A percentile compares a stretch with the other conserved stretches of the same genome.
phyloP scores from a whole-genome alignment of 2,329 filamentous ascomycete genomes.

The Alternaria sp. region DNA sequence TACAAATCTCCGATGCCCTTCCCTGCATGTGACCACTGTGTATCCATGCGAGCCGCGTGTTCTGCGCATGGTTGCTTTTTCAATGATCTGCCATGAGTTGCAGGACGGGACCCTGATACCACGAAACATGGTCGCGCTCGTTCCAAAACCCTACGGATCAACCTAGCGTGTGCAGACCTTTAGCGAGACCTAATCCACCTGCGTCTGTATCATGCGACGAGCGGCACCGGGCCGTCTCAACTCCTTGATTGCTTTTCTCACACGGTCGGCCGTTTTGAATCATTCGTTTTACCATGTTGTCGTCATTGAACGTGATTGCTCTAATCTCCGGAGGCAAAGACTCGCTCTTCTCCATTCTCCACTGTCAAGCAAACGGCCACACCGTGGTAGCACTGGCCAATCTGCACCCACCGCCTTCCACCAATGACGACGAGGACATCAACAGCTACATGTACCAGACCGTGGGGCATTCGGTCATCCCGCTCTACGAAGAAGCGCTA shows the following conservation, averaged over 20 bases:
- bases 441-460: conserved; percentile 99
- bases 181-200: conserved; percentile 22
- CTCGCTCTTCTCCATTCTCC: conserved; percentile 90
- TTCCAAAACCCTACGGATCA: conserved; percentile 8
- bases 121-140: conserved; percentile 10
- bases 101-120: conserved; percentile 13
- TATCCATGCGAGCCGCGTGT: conserved; percentile 5
- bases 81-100: conserved; percentile 4
- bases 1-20: conserved; percentile 12
- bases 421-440: conserved; percentile 66
- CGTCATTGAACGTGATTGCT: conserved; percentile 72
- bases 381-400: conserved; percentile 88
- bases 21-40: conserved; percentile 8
- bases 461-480: conserved; percentile 85
- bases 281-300: conserved; percentile 18
- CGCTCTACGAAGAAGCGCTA: conserved; percentile 81
- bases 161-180: conserved; percentile 23
- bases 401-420: conserved; percentile 68
- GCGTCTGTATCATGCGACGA: conserved; percentile 12
- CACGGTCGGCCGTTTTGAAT: conserved; percentile 5
- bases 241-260: conserved; percentile 14
- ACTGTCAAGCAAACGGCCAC: conserved; percentile 88
- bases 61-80: conserved; percentile 11
- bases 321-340: conserved; percentile 97
- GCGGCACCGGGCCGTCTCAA: conserved; percentile 16